Percentiles rank a stretch among this genome's conserved stretches.
Evolutionary conservation across 2,329 filamentous ascomycete genomes (phyloP).

Genomic region (Verticillium nubilum): DNA sequence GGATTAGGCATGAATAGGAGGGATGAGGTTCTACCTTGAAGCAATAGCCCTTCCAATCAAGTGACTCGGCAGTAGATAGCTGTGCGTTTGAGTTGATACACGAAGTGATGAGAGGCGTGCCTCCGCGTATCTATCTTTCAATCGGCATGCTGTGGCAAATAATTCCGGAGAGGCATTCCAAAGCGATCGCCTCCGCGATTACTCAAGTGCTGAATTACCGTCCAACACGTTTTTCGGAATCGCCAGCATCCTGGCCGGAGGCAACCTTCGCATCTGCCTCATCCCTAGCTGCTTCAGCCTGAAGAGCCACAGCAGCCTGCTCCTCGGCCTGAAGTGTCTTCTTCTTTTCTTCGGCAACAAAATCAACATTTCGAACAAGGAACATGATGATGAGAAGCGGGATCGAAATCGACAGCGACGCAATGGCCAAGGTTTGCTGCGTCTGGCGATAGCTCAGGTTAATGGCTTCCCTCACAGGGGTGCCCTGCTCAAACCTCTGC

Average conservation of each 20-base stretch:
- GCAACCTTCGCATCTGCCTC: not conserved
- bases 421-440: conserved; percentile 19
- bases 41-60: too few species aligned
- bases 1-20: too few species aligned
- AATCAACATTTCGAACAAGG: conserved; percentile 12
- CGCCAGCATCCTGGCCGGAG: not conserved
- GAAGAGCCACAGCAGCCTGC: not conserved
- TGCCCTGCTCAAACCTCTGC: conserved; percentile 16
- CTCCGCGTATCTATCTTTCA: too few species aligned
- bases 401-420: conserved; percentile 10
- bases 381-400: conserved; percentile 14
- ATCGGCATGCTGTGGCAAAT: too few species aligned
- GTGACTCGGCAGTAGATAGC: too few species aligned
- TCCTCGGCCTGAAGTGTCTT: not conserved
- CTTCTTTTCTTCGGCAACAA: conserved; percentile 6
- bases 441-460: conserved; percentile 20
- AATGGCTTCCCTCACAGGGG: conserved; percentile 15
- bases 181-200: too few species aligned
- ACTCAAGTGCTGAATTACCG: not conserved
- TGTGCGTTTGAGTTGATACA: too few species aligned
- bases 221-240: not conserved
- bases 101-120: too few species aligned
- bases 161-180: too few species aligned
- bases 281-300: not conserved
- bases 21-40: too few species aligned